phyloP scores from a whole-genome alignment of 2,329 filamentous ascomycete genomes.

The Macroventuria anomochaeta region DNA sequence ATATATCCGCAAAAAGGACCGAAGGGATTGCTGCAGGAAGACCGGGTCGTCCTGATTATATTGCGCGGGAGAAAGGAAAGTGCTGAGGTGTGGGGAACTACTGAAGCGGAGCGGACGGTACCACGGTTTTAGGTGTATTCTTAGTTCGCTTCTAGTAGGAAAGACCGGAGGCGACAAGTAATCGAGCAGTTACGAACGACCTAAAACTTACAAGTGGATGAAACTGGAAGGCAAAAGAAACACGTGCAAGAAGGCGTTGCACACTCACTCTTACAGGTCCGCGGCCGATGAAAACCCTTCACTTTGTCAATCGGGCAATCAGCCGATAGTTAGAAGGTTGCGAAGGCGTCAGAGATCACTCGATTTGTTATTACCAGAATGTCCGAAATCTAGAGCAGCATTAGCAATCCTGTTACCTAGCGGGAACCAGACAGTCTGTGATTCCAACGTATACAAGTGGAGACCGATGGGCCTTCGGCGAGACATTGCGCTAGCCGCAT shows the following conservation, averaged over 20 bases:
- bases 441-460: constrained; percentile 18
- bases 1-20: neutral
- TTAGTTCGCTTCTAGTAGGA: constrained; percentile 7
- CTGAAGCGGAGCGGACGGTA: constrained; percentile 18
- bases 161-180: constrained; percentile 2
- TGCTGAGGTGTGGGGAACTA: constrained; percentile 15
- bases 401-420: constrained; percentile 23
- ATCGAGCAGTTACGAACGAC: constrained; percentile 7
- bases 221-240: constrained; percentile 10
- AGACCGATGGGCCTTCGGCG: constrained; percentile 12
- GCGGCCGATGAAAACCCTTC: constrained; percentile 18
- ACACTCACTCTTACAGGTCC: constrained; percentile 4
- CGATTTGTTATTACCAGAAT: constrained; percentile 11
- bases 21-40: neutral
- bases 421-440: constrained; percentile 10
- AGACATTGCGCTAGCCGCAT: constrained; percentile 7
- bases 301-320: constrained; percentile 5
- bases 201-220: neutral
- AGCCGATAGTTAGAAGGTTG: constrained; percentile 5
- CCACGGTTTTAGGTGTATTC: constrained; percentile 14
- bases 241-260: constrained; percentile 5
- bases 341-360: constrained; percentile 12
- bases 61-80: constrained; percentile 13
- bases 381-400: constrained; percentile 18
- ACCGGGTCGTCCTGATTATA: constrained; percentile 6